Percentiles rank a stretch among this genome's conserved stretches.
These are phyloP conservation scores for Pezicula neosporulosa DNA, from an alignment of 2,329 filamentous ascomycete species.

Conservation along the genomic window DNA sequence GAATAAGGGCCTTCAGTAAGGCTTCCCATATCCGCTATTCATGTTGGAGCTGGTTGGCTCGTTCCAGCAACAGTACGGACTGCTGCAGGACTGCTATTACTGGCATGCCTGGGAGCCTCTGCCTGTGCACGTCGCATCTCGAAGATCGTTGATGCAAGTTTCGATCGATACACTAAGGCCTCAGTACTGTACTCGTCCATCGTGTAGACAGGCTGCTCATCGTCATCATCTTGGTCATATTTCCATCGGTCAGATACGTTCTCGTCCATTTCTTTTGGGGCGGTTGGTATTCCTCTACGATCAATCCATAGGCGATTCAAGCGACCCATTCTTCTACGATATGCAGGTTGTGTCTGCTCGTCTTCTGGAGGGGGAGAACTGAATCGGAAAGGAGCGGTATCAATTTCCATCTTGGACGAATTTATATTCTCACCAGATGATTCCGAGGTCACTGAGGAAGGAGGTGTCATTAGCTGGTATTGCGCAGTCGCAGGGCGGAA, in stretches of 20 bases:
- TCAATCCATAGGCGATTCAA: slow-evolving; percentile 87
- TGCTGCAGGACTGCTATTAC: slow-evolving; percentile 16
- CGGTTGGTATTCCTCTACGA: slow-evolving; percentile 64
- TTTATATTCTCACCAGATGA: slow-evolving; percentile 29
- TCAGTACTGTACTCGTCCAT: slow-evolving; percentile 67
- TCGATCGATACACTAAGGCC: slow-evolving; percentile 57
- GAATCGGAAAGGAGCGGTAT: slow-evolving; percentile 19
- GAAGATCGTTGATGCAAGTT: slow-evolving; percentile 25
- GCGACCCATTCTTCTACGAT: slow-evolving; percentile 80
- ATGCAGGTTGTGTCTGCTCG: slow-evolving; percentile 51
- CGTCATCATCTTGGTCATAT: slow-evolving; percentile 81
- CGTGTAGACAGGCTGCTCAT: slow-evolving; percentile 70
- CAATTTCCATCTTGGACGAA: slow-evolving; percentile 22
- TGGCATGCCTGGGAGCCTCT: slow-evolving; percentile 16
- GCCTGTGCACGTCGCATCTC: slow-evolving; percentile 18
- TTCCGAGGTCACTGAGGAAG: slow-evolving; percentile 39
- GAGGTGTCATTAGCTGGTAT: slow-evolving; percentile 63
- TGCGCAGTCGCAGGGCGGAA: slow-evolving; percentile 73
- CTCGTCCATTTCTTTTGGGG: slow-evolving; percentile 41
- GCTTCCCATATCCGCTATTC: slow-evolving; percentile 8
- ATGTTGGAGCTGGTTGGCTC: slow-evolving; percentile 11
- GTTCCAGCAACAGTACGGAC: slow-evolving; percentile 14
- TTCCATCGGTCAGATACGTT: slow-evolving; percentile 69
- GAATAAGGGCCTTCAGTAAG: not conserved
- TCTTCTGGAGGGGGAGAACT: slow-evolving; percentile 26